Evolutionary conservation across 495 filamentous ascomycete species (phyloP).

Genomic region (Aspergillus funiculosus): DNA sequence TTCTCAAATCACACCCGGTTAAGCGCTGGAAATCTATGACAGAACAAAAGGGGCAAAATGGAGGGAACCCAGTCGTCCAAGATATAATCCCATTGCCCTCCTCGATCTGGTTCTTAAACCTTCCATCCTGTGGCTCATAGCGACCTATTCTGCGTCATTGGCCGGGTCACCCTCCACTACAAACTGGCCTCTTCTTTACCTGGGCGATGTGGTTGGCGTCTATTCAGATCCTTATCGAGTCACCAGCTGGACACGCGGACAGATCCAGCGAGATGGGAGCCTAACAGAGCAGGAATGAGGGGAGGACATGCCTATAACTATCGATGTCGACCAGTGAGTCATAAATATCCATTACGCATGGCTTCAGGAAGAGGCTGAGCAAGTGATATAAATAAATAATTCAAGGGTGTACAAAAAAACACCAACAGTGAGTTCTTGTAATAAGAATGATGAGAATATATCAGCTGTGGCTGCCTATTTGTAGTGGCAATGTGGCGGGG

Average conservation of each 20-base stretch:
- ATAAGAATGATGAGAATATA: not conserved
- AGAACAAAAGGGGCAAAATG: not conserved
- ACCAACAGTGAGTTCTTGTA: too few species aligned
- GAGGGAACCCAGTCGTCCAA: not conserved
- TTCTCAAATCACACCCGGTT: not conserved
- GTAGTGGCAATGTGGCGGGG: constrained; percentile 14
- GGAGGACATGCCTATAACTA: constrained; percentile 3
- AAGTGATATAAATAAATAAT: constrained; percentile 2
- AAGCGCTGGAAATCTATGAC: not conserved
- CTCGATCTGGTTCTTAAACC: not conserved
- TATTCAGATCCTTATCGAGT: constrained; percentile 2
- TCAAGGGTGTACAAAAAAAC: too few species aligned
- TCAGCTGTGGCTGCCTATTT: constrained; percentile 11
- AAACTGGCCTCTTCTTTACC: not conserved
- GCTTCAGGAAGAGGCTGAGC: constrained; percentile 9
- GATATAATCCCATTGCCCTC: constrained; percentile 11
- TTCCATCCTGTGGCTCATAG: not conserved
- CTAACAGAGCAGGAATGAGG: constrained; percentile 6
- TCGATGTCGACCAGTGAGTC: constrained; percentile 6
- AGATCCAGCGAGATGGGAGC: constrained; percentile 7
- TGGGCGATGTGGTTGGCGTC: constrained; percentile 1
- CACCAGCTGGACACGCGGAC: constrained; percentile 7
- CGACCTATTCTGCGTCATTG: constrained; percentile 11
- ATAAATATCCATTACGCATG: constrained; percentile 1
- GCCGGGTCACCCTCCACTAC: constrained; percentile 8